Evolutionary conservation across 345 rosid species (phyloP).

Genomic region (Cardiospermum halicacabum): DNA sequence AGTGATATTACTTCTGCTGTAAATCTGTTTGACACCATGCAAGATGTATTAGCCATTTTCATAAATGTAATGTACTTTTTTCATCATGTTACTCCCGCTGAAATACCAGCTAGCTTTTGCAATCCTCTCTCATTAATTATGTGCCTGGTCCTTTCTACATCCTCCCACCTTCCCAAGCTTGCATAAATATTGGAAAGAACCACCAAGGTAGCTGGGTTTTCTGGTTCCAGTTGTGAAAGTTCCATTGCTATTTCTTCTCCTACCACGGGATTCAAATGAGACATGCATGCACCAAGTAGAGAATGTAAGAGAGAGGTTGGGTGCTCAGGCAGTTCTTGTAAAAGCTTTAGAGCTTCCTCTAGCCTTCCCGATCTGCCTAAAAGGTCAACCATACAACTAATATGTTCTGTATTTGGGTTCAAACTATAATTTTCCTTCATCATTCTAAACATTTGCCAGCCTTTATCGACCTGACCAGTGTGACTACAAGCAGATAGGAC

Average conservation of each 20-base stretch:
- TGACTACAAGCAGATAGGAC: constrained; percentile 52
- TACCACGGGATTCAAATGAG: constrained; percentile 38
- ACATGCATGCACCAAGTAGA: constrained; percentile 53
- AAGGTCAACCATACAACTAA: constrained; percentile 58
- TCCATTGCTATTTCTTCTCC: constrained; percentile 48
- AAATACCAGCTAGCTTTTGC: constrained; percentile 48
- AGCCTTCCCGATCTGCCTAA: constrained; percentile 50
- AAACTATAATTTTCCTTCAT: constrained; percentile 32
- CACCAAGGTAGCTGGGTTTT: constrained; percentile 50
- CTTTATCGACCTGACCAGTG: constrained; percentile 47
- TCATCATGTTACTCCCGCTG: constrained; percentile 30
- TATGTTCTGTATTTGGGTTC: constrained; percentile 43
- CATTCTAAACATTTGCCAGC: constrained; percentile 35
- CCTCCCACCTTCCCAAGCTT: constrained; percentile 47
- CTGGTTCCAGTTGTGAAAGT: constrained; percentile 48
- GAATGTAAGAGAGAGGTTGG: constrained; percentile 49
- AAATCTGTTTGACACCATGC: constrained; percentile 1
- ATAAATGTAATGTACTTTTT: neutral
- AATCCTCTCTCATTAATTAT: constrained; percentile 39
- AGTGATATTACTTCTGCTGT: constrained; percentile 27
- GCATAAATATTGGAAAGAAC: constrained; percentile 56
- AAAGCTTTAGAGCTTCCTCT: constrained; percentile 45
- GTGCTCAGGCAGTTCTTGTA: constrained; percentile 38
- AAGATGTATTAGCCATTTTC: neutral
- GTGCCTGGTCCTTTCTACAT: constrained; percentile 47